Evolutionary conservation across 352 stramenopile genomes (phyloP).

Genomic region (Pythium phragmitis): DNA sequence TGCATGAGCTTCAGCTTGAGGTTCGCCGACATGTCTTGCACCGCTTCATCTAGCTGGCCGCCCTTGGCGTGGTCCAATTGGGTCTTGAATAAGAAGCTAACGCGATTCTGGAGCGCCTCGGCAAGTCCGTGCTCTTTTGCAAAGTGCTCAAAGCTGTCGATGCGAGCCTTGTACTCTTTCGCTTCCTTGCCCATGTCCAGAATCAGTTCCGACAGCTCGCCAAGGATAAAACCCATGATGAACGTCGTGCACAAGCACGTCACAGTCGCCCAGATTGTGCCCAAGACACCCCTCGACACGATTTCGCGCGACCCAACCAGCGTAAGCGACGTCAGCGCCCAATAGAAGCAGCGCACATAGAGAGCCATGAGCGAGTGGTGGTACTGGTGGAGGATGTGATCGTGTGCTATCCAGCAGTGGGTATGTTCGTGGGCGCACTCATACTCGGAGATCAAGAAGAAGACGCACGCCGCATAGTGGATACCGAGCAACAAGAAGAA

Average conservation of each 20-base stretch:
- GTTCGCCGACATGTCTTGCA: constrained; percentile 66
- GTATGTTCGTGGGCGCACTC: constrained; percentile 39
- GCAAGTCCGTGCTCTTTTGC: constrained; percentile 59
- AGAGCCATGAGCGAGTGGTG: constrained; percentile 45
- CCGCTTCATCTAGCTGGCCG: constrained; percentile 40
- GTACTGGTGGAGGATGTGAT: constrained; percentile 63
- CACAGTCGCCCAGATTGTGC: constrained; percentile 55
- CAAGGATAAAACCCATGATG: constrained; percentile 72
- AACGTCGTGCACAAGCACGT: constrained; percentile 72
- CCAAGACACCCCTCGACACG: constrained; percentile 37
- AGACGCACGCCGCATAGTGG: constrained; percentile 67
- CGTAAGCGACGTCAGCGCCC: constrained; percentile 62
- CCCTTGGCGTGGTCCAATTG: constrained; percentile 58
- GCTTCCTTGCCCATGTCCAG: constrained; percentile 69
- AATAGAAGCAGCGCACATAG: constrained; percentile 73
- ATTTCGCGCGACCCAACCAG: constrained; percentile 62
- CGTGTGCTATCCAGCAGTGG: constrained; percentile 58
- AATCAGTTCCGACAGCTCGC: constrained; percentile 73
- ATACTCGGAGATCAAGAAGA: constrained; percentile 64
- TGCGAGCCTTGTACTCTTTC: constrained; percentile 65
- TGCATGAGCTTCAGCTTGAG: constrained; percentile 73
- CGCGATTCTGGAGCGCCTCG: constrained; percentile 44
- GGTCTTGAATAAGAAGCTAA: constrained; percentile 57
- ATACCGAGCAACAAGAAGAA: constrained; percentile 64
- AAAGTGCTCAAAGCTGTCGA: constrained; percentile 77